Conservation (phyloP, 768 basidiomycete species). For the Cystofilobasidium macerans region DNA sequence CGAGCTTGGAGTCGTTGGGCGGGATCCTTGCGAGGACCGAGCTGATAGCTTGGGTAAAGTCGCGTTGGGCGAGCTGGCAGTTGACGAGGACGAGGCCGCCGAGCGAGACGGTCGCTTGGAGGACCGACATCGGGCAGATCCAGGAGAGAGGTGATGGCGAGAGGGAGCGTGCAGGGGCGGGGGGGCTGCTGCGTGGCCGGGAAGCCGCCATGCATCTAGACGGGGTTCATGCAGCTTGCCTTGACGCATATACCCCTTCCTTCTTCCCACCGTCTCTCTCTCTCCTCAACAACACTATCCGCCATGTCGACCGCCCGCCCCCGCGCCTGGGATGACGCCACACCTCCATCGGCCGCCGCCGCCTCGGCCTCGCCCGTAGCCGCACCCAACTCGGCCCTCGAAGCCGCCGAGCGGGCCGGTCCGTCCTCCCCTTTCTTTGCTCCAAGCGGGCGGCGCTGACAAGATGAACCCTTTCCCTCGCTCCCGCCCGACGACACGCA, state of each 20-base stretch:
- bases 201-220: too few species aligned
- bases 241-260: not conserved
- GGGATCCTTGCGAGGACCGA: slow-evolving; percentile 92
- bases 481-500: not conserved
- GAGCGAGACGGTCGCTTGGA: slow-evolving; percentile 73
- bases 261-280: not conserved
- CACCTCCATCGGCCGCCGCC: slow-evolving; percentile 1
- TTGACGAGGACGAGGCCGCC: slow-evolving; percentile 76
- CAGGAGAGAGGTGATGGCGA: too few species aligned
- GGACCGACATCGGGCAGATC: slow-evolving; percentile 43
- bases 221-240: not conserved
- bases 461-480: not conserved
- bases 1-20: slow-evolving; percentile 60
- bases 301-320: not conserved
- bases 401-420: slow-evolving; percentile 25
- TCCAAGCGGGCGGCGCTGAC: not conserved
- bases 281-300: too few species aligned
- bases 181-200: not conserved
- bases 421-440: not conserved
- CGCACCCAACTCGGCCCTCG: not conserved
- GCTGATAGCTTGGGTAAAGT: slow-evolving; percentile 84
- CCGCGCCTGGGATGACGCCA: slow-evolving; percentile 2
- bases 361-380: not conserved
- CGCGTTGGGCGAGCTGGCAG: slow-evolving; percentile 63
- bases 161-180: not conserved